A percentile compares a stretch with the other conserved stretches of the same genome.
phyloP scores from a whole-genome alignment of 2,329 filamentous ascomycete genomes.

The Paracamarosporium sp. region DNA sequence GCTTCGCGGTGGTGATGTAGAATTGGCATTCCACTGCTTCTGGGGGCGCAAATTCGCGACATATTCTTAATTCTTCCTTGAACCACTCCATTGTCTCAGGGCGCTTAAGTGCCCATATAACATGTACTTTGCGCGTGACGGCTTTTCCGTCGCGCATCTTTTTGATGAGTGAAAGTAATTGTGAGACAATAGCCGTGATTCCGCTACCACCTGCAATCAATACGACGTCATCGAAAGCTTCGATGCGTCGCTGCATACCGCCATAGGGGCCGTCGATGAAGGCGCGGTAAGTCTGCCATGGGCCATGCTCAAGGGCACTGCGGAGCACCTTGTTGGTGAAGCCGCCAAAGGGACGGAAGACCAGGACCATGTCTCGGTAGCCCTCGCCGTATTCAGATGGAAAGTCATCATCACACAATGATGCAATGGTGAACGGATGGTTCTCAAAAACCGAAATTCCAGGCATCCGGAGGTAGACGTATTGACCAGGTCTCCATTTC shows the following conservation, averaged over 20 bases:
- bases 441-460: constrained; percentile 90
- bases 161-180: constrained; percentile 92
- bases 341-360: constrained; percentile 89
- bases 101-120: constrained; percentile 92
- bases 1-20: constrained; percentile 83
- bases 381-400: constrained; percentile 88
- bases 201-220: constrained; percentile 93
- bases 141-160: constrained; percentile 94
- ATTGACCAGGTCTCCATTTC: constrained; percentile 92
- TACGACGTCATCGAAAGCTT: constrained; percentile 91
- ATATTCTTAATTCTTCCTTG: constrained; percentile 90
- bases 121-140: constrained; percentile 86
- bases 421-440: constrained; percentile 94
- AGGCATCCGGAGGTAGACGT: constrained; percentile 93
- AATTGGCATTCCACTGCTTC: constrained; percentile 93
- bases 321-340: constrained; percentile 88
- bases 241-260: constrained; percentile 87
- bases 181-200: constrained; percentile 90
- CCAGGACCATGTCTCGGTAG: constrained; percentile 86
- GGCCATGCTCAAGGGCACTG: constrained; percentile 82
- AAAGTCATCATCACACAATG: constrained; percentile 90
- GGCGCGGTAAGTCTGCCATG: constrained; percentile 89
- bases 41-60: constrained; percentile 84
- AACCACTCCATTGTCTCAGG: constrained; percentile 98
- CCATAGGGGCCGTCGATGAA: constrained; percentile 96